phyloP scores from a whole-genome alignment of 371 early-diverging fungal species.

The Lichtheimia ornata region DNA sequence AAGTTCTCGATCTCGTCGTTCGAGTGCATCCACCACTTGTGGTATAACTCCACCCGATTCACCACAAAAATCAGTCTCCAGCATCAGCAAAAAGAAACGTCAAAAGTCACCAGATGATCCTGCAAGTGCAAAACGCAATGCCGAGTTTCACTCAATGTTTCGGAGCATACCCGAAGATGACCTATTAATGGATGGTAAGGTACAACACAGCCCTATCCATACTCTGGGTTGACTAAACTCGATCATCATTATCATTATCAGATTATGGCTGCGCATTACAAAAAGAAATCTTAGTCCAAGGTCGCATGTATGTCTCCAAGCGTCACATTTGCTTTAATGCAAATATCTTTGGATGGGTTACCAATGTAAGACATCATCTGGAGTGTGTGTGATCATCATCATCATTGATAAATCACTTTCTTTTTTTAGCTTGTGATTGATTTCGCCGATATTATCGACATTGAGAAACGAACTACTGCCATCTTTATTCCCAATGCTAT shows the following conservation, averaged over 20 bases:
- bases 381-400: background rate
- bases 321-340: constrained; percentile 91
- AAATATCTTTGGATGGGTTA: constrained; percentile 96
- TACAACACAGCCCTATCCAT: background rate
- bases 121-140: constrained; percentile 54
- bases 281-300: constrained; percentile 91
- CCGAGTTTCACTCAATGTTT: constrained; percentile 67
- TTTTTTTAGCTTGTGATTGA: constrained; percentile 70
- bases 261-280: constrained; percentile 92
- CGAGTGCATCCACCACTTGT: constrained; percentile 6
- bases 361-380: constrained; percentile 55
- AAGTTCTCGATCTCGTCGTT: constrained; percentile 7
- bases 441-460: constrained; percentile 77
- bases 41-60: background rate
- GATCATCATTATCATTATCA: constrained; percentile 18
- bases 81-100: background rate
- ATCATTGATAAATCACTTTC: background rate
- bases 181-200: constrained; percentile 62
- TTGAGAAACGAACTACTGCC: constrained; percentile 82
- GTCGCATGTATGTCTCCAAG: constrained; percentile 86
- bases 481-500: constrained; percentile 89
- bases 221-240: too few species aligned
- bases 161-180: constrained; percentile 64
- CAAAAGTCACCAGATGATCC: constrained; percentile 6
- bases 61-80: background rate